These are phyloP conservation scores for Penicillium sp. DNA, from an alignment of 2,329 filamentous ascomycete genomes.

Conservation along the genomic window DNA sequence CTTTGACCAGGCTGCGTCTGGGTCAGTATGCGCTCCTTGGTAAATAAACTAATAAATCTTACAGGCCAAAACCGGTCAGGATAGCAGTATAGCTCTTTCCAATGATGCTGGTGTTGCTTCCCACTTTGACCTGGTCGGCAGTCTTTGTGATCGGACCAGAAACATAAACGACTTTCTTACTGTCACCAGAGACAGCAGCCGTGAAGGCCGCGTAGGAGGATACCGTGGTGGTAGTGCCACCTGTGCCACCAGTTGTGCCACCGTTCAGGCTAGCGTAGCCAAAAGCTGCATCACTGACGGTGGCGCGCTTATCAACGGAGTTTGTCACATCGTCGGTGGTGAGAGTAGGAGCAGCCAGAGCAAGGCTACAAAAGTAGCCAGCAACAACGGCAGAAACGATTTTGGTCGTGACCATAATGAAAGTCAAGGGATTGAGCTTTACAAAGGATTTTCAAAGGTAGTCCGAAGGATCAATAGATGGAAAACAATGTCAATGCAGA, in stretches of 20 bases:
- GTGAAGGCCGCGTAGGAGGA: slow-evolving; percentile 53
- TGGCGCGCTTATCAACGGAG: background rate
- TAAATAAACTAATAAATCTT: slow-evolving; percentile 12
- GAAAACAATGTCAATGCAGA: too few species aligned
- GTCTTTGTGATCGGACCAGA: slow-evolving; percentile 47
- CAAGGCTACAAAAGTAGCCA: slow-evolving; percentile 25
- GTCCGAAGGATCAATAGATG: too few species aligned
- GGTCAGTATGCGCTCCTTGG: background rate
- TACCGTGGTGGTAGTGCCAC: slow-evolving; percentile 58
- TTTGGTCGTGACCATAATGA: background rate
- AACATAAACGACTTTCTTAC: slow-evolving; percentile 50
- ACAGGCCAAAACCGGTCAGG: slow-evolving; percentile 51
- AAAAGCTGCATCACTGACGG: slow-evolving; percentile 23
- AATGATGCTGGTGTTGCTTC: slow-evolving; percentile 55
- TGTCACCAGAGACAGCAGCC: slow-evolving; percentile 51
- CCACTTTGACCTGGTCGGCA: slow-evolving; percentile 46
- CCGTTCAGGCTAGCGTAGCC: slow-evolving; percentile 53
- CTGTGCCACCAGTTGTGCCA: slow-evolving; percentile 57
- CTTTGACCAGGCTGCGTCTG: slow-evolving; percentile 53
- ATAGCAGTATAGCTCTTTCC: slow-evolving; percentile 54
- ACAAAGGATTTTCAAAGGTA: too few species aligned
- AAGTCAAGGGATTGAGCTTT: background rate
- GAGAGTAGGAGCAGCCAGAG: slow-evolving; percentile 28
- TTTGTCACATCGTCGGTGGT: slow-evolving; percentile 17
- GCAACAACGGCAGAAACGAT: slow-evolving; percentile 15